phyloP scores from a whole-genome alignment of 495 filamentous ascomycete genomes.

The Darksidea phi region DNA sequence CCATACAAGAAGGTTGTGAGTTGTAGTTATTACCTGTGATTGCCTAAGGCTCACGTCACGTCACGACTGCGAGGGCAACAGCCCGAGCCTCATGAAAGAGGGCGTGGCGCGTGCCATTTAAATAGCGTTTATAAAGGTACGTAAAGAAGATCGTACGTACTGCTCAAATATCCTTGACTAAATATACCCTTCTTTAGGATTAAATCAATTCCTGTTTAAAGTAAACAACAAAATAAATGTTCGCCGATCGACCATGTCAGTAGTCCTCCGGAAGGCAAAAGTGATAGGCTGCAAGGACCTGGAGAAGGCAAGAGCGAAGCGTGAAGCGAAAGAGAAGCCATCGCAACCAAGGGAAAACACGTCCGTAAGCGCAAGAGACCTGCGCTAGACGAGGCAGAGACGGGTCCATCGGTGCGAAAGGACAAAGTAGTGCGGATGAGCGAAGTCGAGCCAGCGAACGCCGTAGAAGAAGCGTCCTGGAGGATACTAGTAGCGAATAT shows the following conservation, averaged over 20 bases:
- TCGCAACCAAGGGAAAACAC: constrained; percentile 6
- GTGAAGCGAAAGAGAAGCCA: constrained; percentile 12
- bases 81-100: no score
- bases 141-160: constrained; percentile 12
- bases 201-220: background rate
- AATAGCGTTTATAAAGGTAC: background rate
- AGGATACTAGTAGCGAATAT: no score
- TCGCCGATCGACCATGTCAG: background rate
- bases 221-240: constrained; percentile 3
- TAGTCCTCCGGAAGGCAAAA: background rate
- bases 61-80: no score
- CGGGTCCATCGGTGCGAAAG: background rate
- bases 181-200: constrained; percentile 4
- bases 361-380: constrained; percentile 1
- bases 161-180: constrained; percentile 11
- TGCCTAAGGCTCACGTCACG: no score
- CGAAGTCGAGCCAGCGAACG: no score
- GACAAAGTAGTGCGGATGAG: no score
- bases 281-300: constrained; percentile 12
- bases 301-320: constrained; percentile 5
- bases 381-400: constrained; percentile 1
- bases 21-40: no score
- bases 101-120: no score
- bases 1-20: no score
- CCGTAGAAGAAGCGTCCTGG: no score